Base-by-base conservation (phyloP, 495 filamentous ascomycete genomes). In the Podospora bellae-mahoneyi region DNA sequence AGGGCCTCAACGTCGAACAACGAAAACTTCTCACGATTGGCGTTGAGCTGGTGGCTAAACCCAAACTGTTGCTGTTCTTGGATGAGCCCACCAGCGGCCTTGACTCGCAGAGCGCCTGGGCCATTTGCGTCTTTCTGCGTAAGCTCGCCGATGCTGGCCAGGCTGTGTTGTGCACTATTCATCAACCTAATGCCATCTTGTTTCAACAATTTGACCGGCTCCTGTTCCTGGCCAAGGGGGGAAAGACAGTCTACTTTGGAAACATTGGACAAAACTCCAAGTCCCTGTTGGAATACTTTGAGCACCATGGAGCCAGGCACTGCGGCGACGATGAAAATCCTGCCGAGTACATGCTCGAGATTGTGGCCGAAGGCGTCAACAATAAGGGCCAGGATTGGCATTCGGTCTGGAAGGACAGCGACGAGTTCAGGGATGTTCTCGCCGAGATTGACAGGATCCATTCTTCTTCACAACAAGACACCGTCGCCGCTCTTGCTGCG, bases 311-410 rank as follows among this genome's bases (percentile, higher is more conserved):
- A 32, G 87, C 88, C 4, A 80, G 20, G 85, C 92, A 76, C 9
- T 94, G 91, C 71, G 85, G 86, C 6, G 72, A 71, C 0, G 85
- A 89, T 16, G 90, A 88, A 48, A 95, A 89, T 72, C 81, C 81
- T n/a, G 92, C 92, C 4, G 92, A 96, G 79, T 96, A 89, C 87
- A 94, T 96, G 90, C 83, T 96, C 55, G 91, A 94, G 74, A 87
- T 91, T 30, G 92, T 92, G 72, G 92, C 90, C 62, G 76, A 84
- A 80, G 90, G 89, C 44, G 57, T 65, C 39, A 75, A 74, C 71
- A 55, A 61, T 69, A 68, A 86, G 19, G 85, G 89, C 55, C 84
- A 88, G 65, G 91, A 96, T 70, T 97, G 93, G 93, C 84, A 86
- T 44, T 81, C 88, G 34, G 84, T 88, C 10, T 97, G 93, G 93